Percentiles rank a stretch among this genome's conserved stretches.
Evolutionary conservation across 805 yeast genomes (phyloP).

Genomic region (Candida nitratophila): DNA sequence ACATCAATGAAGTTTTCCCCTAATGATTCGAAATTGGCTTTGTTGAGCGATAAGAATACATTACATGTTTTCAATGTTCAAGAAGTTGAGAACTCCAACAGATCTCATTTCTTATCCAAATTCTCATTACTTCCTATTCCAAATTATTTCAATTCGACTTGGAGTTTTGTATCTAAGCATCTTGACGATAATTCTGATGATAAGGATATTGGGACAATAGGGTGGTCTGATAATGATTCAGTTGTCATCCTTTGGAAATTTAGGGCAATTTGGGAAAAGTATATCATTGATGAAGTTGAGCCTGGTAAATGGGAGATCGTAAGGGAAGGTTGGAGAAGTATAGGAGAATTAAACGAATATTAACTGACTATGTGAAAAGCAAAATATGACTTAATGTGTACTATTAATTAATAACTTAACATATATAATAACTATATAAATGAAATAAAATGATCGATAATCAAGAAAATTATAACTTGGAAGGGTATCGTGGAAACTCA

Average conservation of each 20-base stretch:
- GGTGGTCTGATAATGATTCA: conserved; percentile 74
- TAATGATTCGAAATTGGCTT: conserved; percentile 69
- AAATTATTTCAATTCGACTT: conserved; percentile 70
- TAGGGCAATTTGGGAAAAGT: conserved; percentile 81
- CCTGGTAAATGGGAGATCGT: conserved; percentile 44
- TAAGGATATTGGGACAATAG: conserved; percentile 41
- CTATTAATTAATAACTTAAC: not conserved
- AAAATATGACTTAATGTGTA: not conserved
- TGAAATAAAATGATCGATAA: not conserved
- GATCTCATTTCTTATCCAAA: conserved; percentile 59
- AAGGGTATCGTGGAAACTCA: not conserved
- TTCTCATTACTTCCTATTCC: conserved; percentile 50
- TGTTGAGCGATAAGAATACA: conserved; percentile 83
- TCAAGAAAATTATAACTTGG: not conserved
- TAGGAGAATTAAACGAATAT: conserved; percentile 30
- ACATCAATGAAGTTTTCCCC: conserved; percentile 82
- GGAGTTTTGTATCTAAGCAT: conserved; percentile 80
- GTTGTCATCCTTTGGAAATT: conserved; percentile 70
- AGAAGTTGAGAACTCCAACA: conserved; percentile 24
- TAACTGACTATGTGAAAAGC: not conserved
- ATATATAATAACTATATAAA: not conserved
- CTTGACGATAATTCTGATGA: conserved; percentile 26
- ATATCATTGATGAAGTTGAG: conserved; percentile 49
- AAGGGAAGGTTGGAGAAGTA: conserved; percentile 65
- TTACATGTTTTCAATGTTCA: conserved; percentile 67